Conservation (phyloP, 208 protist genomes). For the Trypanosoma avium region DNA sequence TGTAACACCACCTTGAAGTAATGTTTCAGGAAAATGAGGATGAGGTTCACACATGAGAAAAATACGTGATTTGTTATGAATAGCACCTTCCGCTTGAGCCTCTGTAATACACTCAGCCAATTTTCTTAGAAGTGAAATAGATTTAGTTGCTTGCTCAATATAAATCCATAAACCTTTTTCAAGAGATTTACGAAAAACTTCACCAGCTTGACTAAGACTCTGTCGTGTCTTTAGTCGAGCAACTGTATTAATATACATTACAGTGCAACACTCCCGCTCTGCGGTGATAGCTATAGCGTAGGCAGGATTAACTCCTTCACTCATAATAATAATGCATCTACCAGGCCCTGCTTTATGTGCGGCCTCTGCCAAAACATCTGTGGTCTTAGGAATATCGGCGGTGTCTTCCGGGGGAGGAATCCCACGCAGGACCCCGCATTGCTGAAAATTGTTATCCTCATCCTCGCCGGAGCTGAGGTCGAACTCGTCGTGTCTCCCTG, state of each 20-base stretch:
- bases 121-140: constrained; percentile 81
- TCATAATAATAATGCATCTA: constrained; percentile 84
- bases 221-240: constrained; percentile 86
- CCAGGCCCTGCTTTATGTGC: constrained; percentile 46
- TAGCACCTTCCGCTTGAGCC: constrained; percentile 37
- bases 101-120: constrained; percentile 75
- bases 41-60: constrained; percentile 92
- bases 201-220: constrained; percentile 68
- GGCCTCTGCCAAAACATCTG: constrained; percentile 61
- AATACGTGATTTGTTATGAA: constrained; percentile 64
- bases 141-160: constrained; percentile 89
- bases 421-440: constrained; percentile 26
- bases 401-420: not conserved
- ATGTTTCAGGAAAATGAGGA: constrained; percentile 82
- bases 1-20: constrained; percentile 76
- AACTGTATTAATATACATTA: constrained; percentile 90
- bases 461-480: constrained; percentile 81
- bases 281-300: constrained; percentile 77
- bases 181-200: constrained; percentile 71
- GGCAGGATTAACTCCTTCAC: constrained; percentile 80
- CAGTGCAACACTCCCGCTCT: constrained; percentile 52
- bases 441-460: constrained; percentile 41
- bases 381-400: constrained; percentile 42
- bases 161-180: constrained; percentile 89
- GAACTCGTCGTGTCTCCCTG: constrained; percentile 62